Evolutionary conservation across 208 protist genomes (phyloP).

Genomic region (Acanthamoeba healyi): DNA sequence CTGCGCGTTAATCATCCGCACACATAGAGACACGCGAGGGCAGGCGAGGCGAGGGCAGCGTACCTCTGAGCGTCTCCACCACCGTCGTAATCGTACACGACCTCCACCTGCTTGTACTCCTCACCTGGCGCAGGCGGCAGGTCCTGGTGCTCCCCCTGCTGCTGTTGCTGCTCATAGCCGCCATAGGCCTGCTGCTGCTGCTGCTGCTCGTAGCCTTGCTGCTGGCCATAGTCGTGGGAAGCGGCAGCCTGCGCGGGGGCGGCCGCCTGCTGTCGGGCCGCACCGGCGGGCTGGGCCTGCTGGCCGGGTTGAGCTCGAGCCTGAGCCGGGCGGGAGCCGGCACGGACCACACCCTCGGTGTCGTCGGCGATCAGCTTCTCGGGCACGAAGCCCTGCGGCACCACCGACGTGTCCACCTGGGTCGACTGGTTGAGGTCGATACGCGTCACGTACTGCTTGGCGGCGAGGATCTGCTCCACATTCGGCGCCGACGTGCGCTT

Average conservation of each 20-base stretch:
- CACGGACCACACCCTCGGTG: neutral
- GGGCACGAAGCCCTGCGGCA: neutral
- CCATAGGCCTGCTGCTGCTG: neutral
- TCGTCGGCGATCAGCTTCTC: neutral
- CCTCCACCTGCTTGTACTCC: slow-evolving; percentile 1
- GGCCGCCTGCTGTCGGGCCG: neutral
- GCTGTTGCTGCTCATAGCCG: neutral
- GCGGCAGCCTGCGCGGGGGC: neutral
- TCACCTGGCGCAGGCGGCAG: neutral
- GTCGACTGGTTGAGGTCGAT: slow-evolving; percentile 46
- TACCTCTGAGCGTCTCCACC: neutral
- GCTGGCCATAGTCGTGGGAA: neutral
- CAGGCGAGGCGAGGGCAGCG: neutral
- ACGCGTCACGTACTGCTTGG: neutral
- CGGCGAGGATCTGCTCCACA: neutral
- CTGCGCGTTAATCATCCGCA: too few relatives aligned
- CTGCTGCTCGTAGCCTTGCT: neutral
- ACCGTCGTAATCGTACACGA: neutral
- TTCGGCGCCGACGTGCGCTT: neutral
- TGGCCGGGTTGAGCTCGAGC: neutral
- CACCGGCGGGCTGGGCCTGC: neutral
- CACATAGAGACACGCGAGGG: neutral
- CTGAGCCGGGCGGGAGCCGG: neutral
- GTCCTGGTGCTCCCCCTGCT: neutral
- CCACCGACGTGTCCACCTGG: neutral